A percentile compares a stretch with the other conserved stretches of the same genome.
Conservation (phyloP, 257 asterid species). For the Haberlea rhodopensis region DNA sequence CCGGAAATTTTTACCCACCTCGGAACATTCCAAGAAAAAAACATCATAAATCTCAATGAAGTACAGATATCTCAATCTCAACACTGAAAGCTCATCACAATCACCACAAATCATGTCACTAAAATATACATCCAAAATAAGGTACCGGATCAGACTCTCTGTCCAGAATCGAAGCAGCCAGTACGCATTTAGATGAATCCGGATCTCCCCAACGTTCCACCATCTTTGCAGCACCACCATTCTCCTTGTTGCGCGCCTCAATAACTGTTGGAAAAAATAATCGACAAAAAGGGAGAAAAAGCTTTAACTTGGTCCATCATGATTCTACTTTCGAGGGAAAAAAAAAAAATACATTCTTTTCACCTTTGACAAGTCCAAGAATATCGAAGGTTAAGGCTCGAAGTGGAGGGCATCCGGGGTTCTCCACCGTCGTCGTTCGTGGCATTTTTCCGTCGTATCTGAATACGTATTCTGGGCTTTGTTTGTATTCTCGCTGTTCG, state of each 20-base stretch:
- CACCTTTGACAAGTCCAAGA: constrained; percentile 91
- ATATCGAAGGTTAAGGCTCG: constrained; percentile 75
- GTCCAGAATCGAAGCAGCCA: constrained; percentile 65
- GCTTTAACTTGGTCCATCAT: neutral
- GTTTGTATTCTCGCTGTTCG: neutral
- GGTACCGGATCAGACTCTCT: constrained; percentile 76
- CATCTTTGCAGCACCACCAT: constrained; percentile 55
- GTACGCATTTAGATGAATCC: constrained; percentile 61
- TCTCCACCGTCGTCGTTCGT: constrained; percentile 70
- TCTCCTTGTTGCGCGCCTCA: constrained; percentile 52
- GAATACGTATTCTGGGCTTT: neutral
- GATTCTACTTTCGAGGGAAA: neutral
- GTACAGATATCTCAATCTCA: neutral
- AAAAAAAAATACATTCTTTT: neutral
- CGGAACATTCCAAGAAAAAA: neutral
- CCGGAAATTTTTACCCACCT: no score
- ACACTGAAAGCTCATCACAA: neutral
- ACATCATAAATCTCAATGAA: neutral
- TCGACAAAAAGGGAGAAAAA: neutral
- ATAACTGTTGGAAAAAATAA: constrained; percentile 42
- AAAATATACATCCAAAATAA: constrained; percentile 2
- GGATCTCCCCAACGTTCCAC: constrained; percentile 93
- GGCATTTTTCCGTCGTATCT: constrained; percentile 46
- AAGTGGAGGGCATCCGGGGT: constrained; percentile 77
- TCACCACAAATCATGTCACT: neutral